Conservation (phyloP, 495 filamentous ascomycete genomes). For the Lasiosphaeria hispida region DNA sequence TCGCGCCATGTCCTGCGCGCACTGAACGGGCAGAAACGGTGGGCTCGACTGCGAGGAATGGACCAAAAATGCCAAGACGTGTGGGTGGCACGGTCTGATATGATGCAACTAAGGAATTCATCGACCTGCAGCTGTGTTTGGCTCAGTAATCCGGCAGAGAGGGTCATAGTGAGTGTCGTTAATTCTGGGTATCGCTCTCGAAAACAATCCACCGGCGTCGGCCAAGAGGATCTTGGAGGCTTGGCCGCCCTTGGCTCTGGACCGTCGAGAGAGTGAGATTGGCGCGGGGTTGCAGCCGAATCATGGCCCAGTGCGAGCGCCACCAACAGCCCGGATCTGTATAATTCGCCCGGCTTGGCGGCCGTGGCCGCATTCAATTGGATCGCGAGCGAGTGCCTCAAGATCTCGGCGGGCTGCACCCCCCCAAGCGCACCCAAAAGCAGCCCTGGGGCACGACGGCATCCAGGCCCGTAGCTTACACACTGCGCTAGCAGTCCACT, state of each 20-base stretch:
- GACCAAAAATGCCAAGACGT: not conserved
- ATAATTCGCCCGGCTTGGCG: conserved; percentile 33
- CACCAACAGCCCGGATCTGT: conserved; percentile 33
- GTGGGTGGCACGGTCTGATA: conserved; percentile 12
- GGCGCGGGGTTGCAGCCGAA: conserved; percentile 16
- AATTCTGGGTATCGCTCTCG: not conserved
- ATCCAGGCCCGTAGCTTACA: conserved; percentile 6
- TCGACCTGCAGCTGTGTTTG: conserved; percentile 1
- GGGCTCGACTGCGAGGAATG: conserved; percentile 1
- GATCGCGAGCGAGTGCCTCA: too few relatives aligned
- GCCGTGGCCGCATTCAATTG: not conserved
- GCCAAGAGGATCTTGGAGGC: conserved; percentile 25
- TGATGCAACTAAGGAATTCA: conserved; percentile 9
- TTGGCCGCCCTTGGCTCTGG: conserved; percentile 6
- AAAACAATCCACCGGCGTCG: conserved; percentile 20
- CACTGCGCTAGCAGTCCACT: not conserved
- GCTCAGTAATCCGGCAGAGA: conserved; percentile 6
- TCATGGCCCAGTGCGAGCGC: conserved; percentile 7
- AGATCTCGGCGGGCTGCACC: too few relatives aligned
- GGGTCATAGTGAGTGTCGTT: conserved; percentile 3
- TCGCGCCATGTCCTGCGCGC: not conserved
- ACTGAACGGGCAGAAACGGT: too few relatives aligned
- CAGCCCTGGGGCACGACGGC: not conserved
- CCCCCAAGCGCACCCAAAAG: too few relatives aligned
- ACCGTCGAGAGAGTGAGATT: conserved; percentile 1